Base-by-base conservation (phyloP, 1,139 yeast genomes). In the Taphrina flavorubra region DNA sequence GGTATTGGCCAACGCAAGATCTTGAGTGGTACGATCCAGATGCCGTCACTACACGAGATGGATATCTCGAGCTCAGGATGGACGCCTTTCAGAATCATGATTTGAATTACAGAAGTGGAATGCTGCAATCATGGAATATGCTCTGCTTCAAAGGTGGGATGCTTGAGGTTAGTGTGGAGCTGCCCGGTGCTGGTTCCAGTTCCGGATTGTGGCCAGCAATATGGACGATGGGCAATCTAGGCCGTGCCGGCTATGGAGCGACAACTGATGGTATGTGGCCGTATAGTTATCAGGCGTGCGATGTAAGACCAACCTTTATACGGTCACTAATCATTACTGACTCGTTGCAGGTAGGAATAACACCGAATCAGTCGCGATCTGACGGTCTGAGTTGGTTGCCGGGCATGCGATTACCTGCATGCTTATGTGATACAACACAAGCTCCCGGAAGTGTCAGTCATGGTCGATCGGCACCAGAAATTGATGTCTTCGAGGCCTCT, bases 401-500 rank as follows among this genome's bases (percentile, higher is more conserved):
- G 0, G 97, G 97, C 36, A 96, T 90, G 79, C 83, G 84, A 70
- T 80, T 90, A 70, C 85, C 82, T 75, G 76, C 80, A 37, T 90
- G 96, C 79, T 85, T 90, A 0, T 90, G 96, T 79, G 96, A 90
- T 76, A 96, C 96, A 47, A 89, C 86, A 74, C 83, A 81, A 5
- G 25, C 39, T 46, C 49, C 53, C 14, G 62, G 62, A 8, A 58
- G 51, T 11, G 53, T 25, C 20, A 97, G 96, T 51, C 78, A 78
- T 1, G 97, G 96, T 34, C 84, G 97, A 76, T 96, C 96, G 64
- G 95, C 96, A 0, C 96, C 96, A 0, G 97, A 90, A 82, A 88
- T 90, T 73, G 97, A 90, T 84, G 86, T 86, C 53, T 75, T 90
- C 62, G 97, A 90, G 83, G 97, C 89, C 69, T 87, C 88, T 70